These are phyloP conservation scores for Lipomyces orientalis DNA, from an alignment of 805 yeast species.

Conservation along the genomic window DNA sequence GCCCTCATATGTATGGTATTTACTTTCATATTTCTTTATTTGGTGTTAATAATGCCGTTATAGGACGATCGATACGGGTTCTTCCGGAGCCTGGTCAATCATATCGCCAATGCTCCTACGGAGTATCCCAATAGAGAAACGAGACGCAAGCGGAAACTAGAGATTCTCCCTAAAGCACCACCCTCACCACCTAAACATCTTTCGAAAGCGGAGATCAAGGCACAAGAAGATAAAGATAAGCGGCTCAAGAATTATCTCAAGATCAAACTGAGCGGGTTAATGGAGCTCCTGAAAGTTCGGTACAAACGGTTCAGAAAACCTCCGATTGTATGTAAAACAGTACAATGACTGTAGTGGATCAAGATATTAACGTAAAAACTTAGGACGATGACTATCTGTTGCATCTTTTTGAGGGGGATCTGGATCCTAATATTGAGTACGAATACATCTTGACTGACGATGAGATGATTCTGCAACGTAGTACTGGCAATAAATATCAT, in stretches of 20 bases:
- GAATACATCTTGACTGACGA: constrained; percentile 46
- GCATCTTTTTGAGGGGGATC: constrained; percentile 75
- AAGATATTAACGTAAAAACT: not conserved
- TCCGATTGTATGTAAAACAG: constrained; percentile 55
- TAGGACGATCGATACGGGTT: constrained; percentile 57
- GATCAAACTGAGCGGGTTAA: constrained; percentile 80
- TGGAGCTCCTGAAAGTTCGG: constrained; percentile 86
- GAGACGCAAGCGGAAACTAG: constrained; percentile 48
- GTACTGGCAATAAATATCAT: constrained; percentile 72
- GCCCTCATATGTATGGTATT: constrained; percentile 46
- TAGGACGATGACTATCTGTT: constrained; percentile 65
- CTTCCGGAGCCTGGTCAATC: constrained; percentile 59
- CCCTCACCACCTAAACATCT: constrained; percentile 46
- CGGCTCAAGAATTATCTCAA: constrained; percentile 83
- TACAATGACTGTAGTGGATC: not conserved
- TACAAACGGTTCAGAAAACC: constrained; percentile 93
- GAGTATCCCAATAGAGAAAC: constrained; percentile 71
- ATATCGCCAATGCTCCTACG: constrained; percentile 69
- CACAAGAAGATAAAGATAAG: constrained; percentile 69
- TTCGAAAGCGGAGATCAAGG: constrained; percentile 54
- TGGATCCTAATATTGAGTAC: constrained; percentile 44
- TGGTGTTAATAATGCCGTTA: no score
- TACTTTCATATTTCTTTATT: not conserved
- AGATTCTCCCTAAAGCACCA: constrained; percentile 50
- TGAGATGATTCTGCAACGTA: constrained; percentile 79